Conservation (phyloP, 1,139 yeast species). For the Scheffersomyces quercinus region DNA sequence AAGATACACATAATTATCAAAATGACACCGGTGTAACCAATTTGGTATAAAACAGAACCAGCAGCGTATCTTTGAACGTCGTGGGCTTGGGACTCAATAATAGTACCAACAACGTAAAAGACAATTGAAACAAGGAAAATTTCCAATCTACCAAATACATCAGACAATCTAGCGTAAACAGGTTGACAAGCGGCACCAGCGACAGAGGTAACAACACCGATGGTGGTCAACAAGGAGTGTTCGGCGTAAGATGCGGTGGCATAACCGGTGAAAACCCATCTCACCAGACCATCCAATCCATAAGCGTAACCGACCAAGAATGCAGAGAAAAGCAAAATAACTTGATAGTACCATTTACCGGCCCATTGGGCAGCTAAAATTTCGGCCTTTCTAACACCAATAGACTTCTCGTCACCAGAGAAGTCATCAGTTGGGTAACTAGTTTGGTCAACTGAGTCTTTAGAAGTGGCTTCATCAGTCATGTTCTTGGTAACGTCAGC, state of each 20-base stretch:
- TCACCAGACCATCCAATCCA: slow-evolving; percentile 22
- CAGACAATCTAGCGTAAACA: slow-evolving; percentile 21
- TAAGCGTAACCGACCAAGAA: slow-evolving; percentile 33
- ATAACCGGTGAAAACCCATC: slow-evolving; percentile 15
- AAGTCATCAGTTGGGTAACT: background rate
- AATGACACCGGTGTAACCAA: slow-evolving; percentile 23
- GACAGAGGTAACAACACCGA: slow-evolving; percentile 20
- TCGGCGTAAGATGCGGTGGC: slow-evolving; percentile 20
- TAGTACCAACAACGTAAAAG: slow-evolving; percentile 22
- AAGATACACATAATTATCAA: slow-evolving; percentile 18
- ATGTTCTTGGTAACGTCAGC: background rate
- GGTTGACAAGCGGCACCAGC: slow-evolving; percentile 25
- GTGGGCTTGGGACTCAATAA: slow-evolving; percentile 23
- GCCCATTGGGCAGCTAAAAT: slow-evolving; percentile 31
- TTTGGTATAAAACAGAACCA: slow-evolving; percentile 23
- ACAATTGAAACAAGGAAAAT: slow-evolving; percentile 18
- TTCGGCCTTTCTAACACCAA: slow-evolving; percentile 38
- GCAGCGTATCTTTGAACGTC: slow-evolving; percentile 23
- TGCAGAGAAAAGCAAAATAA: slow-evolving; percentile 20
- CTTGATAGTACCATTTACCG: slow-evolving; percentile 16
- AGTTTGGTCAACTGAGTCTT: background rate
- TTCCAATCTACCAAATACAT: slow-evolving; percentile 22
- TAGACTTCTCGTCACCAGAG: slow-evolving; percentile 11
- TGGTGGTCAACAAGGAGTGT: slow-evolving; percentile 21
- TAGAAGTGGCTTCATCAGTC: background rate